Evolutionary conservation across 495 filamentous ascomycete genomes (phyloP), one percentile per base, ranked within the genome.

Genomic region (Trichoderma orchidacearum): DNA sequence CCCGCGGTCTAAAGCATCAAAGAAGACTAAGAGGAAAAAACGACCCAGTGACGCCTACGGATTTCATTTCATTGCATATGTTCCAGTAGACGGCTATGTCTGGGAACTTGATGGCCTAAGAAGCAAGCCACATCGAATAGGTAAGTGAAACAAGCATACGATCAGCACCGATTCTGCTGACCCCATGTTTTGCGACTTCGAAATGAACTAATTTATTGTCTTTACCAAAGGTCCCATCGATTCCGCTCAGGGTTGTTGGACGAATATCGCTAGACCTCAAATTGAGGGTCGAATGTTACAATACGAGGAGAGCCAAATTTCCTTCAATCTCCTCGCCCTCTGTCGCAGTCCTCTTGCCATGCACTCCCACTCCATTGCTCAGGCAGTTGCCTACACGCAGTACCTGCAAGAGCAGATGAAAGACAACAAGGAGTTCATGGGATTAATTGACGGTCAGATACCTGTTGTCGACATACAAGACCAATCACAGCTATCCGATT

Each of bases 91-190:
- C 35, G 82, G 80, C 5, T 72, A 81, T 31, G 77, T 95, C 15
- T 98, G 90, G 89, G 87, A 89, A 59, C 83, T 98, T 5, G 93
- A 98, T 64, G 93, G 93, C 2, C 73, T 98, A 5, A 81, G 90
- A 67, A 70, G 72, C 30, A 80, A 83, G 59, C 93, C 93, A 12
- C 75, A 83, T 36, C 77, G 77, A 56, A 70, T 95, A 30, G 87
- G 89, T 85, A 71, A 62, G 72, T 66, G 21, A 31, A 35, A 34
- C 50, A 21, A 45, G 3, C 36, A 21, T 18, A 15, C 4, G 15
- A 30, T 2, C 50, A 28, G 15, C n/a, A n/a, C n/a, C n/a, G n/a
- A n/a, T n/a, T n/a, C n/a, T n/a, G n/a, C n/a, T n/a, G n/a, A 8
- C 18, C 53, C 21, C 52, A 17, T 13, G n/a, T 6, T 23, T 1